Evolutionary conservation across 495 filamentous ascomycete species (phyloP).

Genomic region (Penicillium chermesinum): DNA sequence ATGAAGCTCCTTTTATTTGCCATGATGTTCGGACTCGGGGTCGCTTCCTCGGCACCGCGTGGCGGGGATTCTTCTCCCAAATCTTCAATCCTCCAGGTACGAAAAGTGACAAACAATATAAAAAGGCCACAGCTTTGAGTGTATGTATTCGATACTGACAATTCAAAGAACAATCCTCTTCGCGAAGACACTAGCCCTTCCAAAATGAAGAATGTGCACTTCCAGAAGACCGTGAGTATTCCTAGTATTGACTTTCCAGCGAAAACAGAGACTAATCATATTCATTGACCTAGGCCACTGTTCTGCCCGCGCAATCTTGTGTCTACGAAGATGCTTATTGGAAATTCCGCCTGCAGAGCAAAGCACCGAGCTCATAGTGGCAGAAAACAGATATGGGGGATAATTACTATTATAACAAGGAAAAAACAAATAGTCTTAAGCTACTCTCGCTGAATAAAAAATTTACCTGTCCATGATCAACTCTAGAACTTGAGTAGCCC

Average conservation of each 20-base stretch:
- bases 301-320: background rate
- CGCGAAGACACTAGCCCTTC: background rate
- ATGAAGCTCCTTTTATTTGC: background rate
- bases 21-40: background rate
- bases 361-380: background rate
- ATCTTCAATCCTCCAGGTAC: background rate
- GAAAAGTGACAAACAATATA: too few relatives aligned
- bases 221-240: background rate
- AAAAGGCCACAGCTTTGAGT: too few relatives aligned
- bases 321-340: constrained; percentile 1
- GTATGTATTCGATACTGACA: background rate
- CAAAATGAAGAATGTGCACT: background rate
- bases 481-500: background rate
- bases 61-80: background rate
- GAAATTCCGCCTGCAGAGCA: background rate
- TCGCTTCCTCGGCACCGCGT: background rate
- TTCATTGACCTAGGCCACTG: background rate
- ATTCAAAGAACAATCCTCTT: background rate
- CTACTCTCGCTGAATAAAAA: too few relatives aligned
- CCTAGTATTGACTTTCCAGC: background rate
- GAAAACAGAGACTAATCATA: too few relatives aligned
- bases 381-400: too few relatives aligned
- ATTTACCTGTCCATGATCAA: too few relatives aligned
- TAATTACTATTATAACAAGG: too few relatives aligned
- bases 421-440: too few relatives aligned